Conservation (phyloP, 2,329 filamentous ascomycete species). For the Nigrospora oryzae region DNA sequence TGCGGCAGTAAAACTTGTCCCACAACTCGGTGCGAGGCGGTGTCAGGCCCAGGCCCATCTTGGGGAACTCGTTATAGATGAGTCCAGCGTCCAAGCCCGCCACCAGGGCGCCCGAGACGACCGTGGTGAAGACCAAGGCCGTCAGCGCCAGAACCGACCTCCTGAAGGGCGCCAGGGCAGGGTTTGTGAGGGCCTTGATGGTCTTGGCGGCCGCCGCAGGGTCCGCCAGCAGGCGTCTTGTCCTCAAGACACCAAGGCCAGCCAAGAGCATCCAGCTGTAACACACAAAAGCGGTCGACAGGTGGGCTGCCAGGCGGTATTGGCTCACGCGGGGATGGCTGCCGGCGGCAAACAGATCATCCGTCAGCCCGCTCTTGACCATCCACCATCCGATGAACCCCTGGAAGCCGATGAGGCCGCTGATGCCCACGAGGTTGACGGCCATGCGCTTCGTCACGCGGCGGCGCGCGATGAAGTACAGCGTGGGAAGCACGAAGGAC, state of each 20-base stretch:
- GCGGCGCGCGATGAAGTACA: constrained; percentile 78
- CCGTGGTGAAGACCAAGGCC: constrained; percentile 75
- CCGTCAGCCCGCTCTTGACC: constrained; percentile 93
- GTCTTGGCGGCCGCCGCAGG: constrained; percentile 53
- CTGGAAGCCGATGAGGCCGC: constrained; percentile 85
- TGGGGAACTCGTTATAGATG: constrained; percentile 98
- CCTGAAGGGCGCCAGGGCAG: constrained; percentile 65
- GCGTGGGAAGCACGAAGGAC: constrained; percentile 78
- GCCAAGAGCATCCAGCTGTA: constrained; percentile 93
- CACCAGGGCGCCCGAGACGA: constrained; percentile 88
- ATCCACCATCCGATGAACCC: constrained; percentile 99
- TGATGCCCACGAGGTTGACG: constrained; percentile 70
- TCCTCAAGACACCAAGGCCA: constrained; percentile 75
- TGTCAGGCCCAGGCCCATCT: constrained; percentile 78
- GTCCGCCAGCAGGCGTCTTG: constrained; percentile 61
- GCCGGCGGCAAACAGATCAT: constrained; percentile 88
- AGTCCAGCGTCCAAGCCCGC: constrained; percentile 92
- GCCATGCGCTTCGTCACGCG: constrained; percentile 75
- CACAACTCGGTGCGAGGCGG: constrained; percentile 80
- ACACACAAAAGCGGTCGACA: constrained; percentile 84
- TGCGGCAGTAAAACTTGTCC: constrained; percentile 76
- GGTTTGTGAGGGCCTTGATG: constrained; percentile 54
- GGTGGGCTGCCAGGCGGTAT: constrained; percentile 83
- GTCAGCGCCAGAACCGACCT: constrained; percentile 63
- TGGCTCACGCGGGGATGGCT: constrained; percentile 89